Evolutionary conservation across 495 filamentous ascomycete species (phyloP), one percentile per base, ranked within the genome.

Genomic region (Choiromyces venosus): DNA sequence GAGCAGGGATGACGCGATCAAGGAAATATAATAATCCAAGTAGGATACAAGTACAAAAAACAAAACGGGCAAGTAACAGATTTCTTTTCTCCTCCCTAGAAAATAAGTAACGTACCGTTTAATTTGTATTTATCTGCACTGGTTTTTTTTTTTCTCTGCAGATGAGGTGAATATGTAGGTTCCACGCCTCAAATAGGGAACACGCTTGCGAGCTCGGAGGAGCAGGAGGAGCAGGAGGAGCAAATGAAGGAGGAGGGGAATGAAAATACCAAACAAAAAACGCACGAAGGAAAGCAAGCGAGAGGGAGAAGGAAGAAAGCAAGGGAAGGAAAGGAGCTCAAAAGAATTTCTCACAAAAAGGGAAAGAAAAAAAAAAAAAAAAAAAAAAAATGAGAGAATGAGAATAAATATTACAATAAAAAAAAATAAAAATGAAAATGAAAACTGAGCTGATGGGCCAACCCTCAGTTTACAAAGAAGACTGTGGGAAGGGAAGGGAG

Each of bases 1-100:
- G 73, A 38, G 64, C 66, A 77, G 69, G 75, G 75, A 73, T 77
- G 66, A 77, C 74, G 74, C 74, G 75, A 77, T 76, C 73, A 74
- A 68, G 52, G 52, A 25, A 29, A 61, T 61, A 29, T 61, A 65
- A 74, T 69, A 70, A n/a, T 44, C 66, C 66, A 76, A 71, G 68
- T 38, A 71, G 44, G 44, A 69, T 72, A 77, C 66, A 76, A 52
- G n/a, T n/a, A n/a, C n/a, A 66, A 76, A 77, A 74, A 68, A 67
- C 69, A 66, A 61, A 29, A 29, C 10, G n/a, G 25, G 52, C 25
- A 61, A 61, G 10, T 29, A 12, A 61, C 52, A 61, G 25, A 25
- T 61, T 29, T 12, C 25, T 25, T 61, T 29, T 29, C 52, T 16
- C 2, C 42, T 74, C 75, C 74, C 37, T 33, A 52, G 75, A 72